phyloP scores from a whole-genome alignment of 352 stramenopile species.

The Globisporangium cylindrosporum region DNA sequence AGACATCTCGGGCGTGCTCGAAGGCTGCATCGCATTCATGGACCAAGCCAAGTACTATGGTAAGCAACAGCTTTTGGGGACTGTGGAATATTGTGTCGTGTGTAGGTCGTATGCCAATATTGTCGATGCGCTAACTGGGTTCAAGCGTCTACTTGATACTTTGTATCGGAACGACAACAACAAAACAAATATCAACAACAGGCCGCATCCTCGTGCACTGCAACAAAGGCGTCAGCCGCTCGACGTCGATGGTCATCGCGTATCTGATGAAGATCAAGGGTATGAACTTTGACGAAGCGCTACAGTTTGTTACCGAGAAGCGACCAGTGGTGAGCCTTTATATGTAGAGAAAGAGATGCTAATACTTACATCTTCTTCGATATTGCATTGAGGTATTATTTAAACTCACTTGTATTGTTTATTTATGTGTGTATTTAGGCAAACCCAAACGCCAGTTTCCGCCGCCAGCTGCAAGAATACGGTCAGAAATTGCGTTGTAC shows the following conservation, averaged over 20 bases:
- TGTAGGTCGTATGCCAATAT: background rate
- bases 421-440: conserved; percentile 17
- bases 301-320: conserved; percentile 51
- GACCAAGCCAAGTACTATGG: conserved; percentile 90
- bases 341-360: background rate
- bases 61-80: conserved; percentile 23
- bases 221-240: conserved; percentile 90
- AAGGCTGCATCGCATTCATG: conserved; percentile 88
- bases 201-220: conserved; percentile 90
- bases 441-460: conserved; percentile 76
- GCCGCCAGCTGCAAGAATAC: conserved; percentile 57
- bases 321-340: conserved; percentile 39
- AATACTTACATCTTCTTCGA: background rate
- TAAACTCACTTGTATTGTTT: background rate
- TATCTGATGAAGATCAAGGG: conserved; percentile 88
- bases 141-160: conserved; percentile 29
- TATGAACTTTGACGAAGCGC: conserved; percentile 66
- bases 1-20: conserved; percentile 78
- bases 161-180: conserved; percentile 1
- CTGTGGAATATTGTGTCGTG: background rate
- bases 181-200: conserved; percentile 17
- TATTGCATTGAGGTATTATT: background rate
- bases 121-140: conserved; percentile 27
- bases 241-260: conserved; percentile 84
- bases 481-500: conserved; percentile 38